Evolutionary conservation across 1,284 basidiomycete species (phyloP), one percentile per base, ranked within the genome.

Genomic region (Papiliotrema terrestris): DNA sequence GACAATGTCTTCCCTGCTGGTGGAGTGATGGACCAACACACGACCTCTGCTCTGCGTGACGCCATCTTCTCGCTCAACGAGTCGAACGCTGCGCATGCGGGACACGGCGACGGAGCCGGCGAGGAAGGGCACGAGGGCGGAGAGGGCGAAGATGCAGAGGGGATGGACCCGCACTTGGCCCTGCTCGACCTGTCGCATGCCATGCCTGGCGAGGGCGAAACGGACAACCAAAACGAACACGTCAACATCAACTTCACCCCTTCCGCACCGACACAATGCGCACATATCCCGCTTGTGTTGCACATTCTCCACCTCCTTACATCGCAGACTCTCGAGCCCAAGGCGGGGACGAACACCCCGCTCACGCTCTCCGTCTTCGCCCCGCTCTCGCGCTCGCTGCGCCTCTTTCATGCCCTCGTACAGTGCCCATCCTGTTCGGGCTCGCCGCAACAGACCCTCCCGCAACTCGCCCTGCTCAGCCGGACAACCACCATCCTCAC

Each of bases 41-140:
- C 73, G 25, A 75, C 73, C 1, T 75, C 73, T 5, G 73, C 73
- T 2, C 62, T 75, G 3, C 68, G 73, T 29, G 73, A 75, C 47
- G 73, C 73, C 54, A 75, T 75, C 49, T 75, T 75, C 63, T 72
- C 69, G n/a, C 62, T 75, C 20, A 72, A 73, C 61, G 72, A 74
- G 54, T 71, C 68, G 26, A 58, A 59, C 19, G 58, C 51, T n/a
- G 63, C 56, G 14, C 46, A 58, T 17, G 57, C 55, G 3, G 56
- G 44, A 15, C 56, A 59, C 17, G 29, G 29, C 29, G 67, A 64
- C 8, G 62, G 55, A 2, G 57, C 54, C 3, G 57, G 58, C 14
- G 55, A 48, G 4, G 65, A 68, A 36, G 69, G 58, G 3, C 44
- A 54, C 36, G 45, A 43, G 14, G 68, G 67, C 19, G 65, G 57